phyloP scores from a whole-genome alignment of 129 eudicot genomes.

The Lactuca sativa region DNA sequence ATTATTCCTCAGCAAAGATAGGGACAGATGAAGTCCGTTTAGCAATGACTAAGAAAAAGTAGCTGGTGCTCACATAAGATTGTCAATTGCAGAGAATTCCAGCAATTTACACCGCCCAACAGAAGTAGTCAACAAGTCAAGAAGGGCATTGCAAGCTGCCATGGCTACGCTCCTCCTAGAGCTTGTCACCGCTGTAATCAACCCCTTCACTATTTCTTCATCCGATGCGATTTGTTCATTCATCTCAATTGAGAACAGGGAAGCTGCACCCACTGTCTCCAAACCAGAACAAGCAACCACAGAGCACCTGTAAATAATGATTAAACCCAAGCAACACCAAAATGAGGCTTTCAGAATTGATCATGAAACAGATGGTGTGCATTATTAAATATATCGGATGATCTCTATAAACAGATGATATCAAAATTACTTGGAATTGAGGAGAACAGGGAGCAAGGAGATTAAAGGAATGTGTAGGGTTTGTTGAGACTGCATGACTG shows the following conservation, averaged over 20 bases:
- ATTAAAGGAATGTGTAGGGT: slow-evolving; percentile 30
- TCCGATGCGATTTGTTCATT: slow-evolving; percentile 72
- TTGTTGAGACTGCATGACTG: slow-evolving; percentile 19
- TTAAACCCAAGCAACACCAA: slow-evolving; percentile 1
- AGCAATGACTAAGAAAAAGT: slow-evolving; percentile 11
- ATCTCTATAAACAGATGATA: neutral
- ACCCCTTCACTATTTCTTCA: slow-evolving; percentile 52
- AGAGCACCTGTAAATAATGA: slow-evolving; percentile 31
- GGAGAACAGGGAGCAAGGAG: slow-evolving; percentile 52
- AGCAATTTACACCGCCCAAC: slow-evolving; percentile 52
- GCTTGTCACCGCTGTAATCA: slow-evolving; percentile 39
- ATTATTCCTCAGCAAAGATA: neutral
- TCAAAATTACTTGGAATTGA: slow-evolving; percentile 46
- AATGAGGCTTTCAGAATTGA: neutral
- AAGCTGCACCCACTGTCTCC: slow-evolving; percentile 58
- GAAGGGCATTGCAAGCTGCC: slow-evolving; percentile 64
- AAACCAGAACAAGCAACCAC: slow-evolving; percentile 43
- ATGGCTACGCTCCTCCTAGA: slow-evolving; percentile 34
- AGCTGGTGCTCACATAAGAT: slow-evolving; percentile 60
- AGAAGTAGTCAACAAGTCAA: slow-evolving; percentile 66
- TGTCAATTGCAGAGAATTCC: slow-evolving; percentile 44
- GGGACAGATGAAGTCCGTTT: neutral
- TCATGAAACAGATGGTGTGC: slow-evolving; percentile 28
- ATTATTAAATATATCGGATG: neutral
- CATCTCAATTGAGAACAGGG: slow-evolving; percentile 61